phyloP scores from a whole-genome alignment of 2,329 filamentous ascomycete species.

The Diaporthe humulicola region DNA sequence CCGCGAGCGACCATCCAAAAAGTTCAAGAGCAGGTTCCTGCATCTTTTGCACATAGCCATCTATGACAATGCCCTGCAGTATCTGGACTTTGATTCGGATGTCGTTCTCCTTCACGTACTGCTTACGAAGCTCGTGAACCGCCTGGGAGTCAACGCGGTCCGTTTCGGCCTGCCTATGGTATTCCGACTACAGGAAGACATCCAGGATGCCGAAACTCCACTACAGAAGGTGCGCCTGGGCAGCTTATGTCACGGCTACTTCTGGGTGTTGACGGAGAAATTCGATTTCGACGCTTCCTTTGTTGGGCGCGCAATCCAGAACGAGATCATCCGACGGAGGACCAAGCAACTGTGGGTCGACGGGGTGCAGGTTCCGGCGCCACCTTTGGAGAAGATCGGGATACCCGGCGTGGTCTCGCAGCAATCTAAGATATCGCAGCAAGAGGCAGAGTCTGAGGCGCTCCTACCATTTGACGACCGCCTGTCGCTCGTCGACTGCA shows the following conservation, averaged over 20 bases:
- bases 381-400: conserved; percentile 72
- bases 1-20: conserved; percentile 68
- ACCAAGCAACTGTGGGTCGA: conserved; percentile 85
- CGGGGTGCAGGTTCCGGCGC: conserved; percentile 78
- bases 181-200: conserved; percentile 87
- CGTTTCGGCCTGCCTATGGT: conserved; percentile 89
- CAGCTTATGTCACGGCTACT: conserved; percentile 89
- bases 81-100: conserved; percentile 78
- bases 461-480: conserved; percentile 83
- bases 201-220: conserved; percentile 74
- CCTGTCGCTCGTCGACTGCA: conserved; percentile 77
- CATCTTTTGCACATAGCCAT: conserved; percentile 86
- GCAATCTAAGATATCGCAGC: conserved; percentile 61
- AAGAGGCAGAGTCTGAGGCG: conserved; percentile 72
- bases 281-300: conserved; percentile 81
- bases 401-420: conserved; percentile 61
- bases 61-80: conserved; percentile 89
- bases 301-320: conserved; percentile 78
- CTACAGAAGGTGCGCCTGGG: conserved; percentile 83
- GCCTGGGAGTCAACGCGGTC: conserved; percentile 85
- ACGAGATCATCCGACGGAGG: conserved; percentile 81
- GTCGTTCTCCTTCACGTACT: conserved; percentile 83
- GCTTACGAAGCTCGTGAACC: conserved; percentile 78
- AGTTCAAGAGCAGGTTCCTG: conserved; percentile 78
- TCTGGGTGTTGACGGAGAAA: conserved; percentile 82